A percentile compares a stretch with the other conserved stretches of the same genome.
phyloP scores from a whole-genome alignment of 2,329 filamentous ascomycete genomes.

The Arthrobotrys pseudoclavata region DNA sequence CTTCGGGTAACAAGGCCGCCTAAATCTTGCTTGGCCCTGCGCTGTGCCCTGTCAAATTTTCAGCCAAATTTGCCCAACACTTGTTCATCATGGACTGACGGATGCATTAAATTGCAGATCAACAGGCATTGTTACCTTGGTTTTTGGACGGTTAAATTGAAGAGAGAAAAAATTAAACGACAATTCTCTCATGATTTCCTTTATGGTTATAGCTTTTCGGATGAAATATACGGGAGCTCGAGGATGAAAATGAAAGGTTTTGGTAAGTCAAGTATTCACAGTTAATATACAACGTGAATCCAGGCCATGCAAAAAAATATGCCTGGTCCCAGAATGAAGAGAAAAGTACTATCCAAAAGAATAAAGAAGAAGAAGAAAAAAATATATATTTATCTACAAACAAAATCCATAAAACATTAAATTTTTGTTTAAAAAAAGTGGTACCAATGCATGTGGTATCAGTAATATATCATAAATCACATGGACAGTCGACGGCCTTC shows the following conservation, averaged over 20 bases:
- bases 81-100: slow-evolving; percentile 11
- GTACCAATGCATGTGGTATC: background rate
- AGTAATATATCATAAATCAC: background rate
- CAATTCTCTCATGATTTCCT: slow-evolving; percentile 6
- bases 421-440: background rate
- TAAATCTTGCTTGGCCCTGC: slow-evolving; percentile 17
- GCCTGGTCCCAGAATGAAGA: background rate
- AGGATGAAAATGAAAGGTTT: background rate
- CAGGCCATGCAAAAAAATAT: background rate
- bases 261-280: no score
- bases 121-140: slow-evolving; percentile 11
- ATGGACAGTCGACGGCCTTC: background rate
- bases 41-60: background rate
- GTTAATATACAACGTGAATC: background rate
- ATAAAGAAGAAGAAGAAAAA: background rate
- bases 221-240: slow-evolving; percentile 14
- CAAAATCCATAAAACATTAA: background rate
- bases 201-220: background rate
- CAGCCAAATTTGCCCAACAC: slow-evolving; percentile 32
- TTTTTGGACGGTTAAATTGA: slow-evolving; percentile 13
- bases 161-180: no score
- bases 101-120: background rate
- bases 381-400: background rate
- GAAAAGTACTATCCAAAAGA: background rate
- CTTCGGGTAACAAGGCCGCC: slow-evolving; percentile 43